Evolutionary conservation across 495 filamentous ascomycete genomes (phyloP), one percentile per base, ranked within the genome.

Genomic region (Talaromyces adpressus): DNA sequence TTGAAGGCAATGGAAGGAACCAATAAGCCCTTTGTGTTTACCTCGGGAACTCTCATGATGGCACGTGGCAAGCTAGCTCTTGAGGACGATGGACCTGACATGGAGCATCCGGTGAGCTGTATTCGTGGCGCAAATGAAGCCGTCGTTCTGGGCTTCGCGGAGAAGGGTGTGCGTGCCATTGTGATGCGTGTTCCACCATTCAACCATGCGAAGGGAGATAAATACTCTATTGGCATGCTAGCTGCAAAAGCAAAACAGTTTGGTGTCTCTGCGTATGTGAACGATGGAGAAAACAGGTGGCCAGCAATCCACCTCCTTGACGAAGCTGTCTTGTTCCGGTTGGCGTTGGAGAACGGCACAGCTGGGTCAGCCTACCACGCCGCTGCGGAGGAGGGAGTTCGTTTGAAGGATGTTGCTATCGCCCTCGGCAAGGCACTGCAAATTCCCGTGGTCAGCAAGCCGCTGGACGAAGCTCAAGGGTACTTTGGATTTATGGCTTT

Each of bases 141-240:
- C 6, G 25, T 72, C 30, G 65, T 67, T 2, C 57, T 72, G 2
- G 52, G 47, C 0, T 70, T 77, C 36, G 71, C 70, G 3, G 29
- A 69, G 14, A 64, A 70, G 45, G 74, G 75, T 1, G 72, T 82
- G 2, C 72, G 76, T 6, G 67, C 69, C 2, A 63, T 62, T 16
- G 68, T 74, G 5, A 61, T 82, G 45, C 75, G 80, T 3, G 74
- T 83, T 6, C 68, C 80, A 6, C 77, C 77, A 6, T 75, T 71
- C 16, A 70, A 72, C 0, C 79, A 82, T 51, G 81, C 77, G 1
- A 69, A 73, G 1, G 75, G 68, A 1, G 75, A 76, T 34, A 39
- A 64, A 2, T 29, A 52, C 16, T 81, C 79, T 53, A 68, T 75
- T 2, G 54, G 71, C 1, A 62, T 61, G 61, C 62, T 79, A 3